Evolutionary conservation across 1,284 basidiomycete genomes (phyloP).

Genomic region (Cryptococcus sp.): DNA sequence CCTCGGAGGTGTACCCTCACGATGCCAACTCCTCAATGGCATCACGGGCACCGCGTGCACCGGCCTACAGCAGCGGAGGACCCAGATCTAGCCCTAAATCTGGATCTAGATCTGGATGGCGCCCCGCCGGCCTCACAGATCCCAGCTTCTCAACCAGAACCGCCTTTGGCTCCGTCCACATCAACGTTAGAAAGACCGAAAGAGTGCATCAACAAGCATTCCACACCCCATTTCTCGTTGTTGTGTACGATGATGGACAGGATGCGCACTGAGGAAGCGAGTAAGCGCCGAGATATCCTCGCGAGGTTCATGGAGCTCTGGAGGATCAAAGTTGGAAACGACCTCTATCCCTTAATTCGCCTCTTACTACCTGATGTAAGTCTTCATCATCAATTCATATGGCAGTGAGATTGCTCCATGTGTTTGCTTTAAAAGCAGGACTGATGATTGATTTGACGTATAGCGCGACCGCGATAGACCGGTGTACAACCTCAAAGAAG

Average conservation of each 20-base stretch:
- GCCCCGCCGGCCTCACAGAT: neutral
- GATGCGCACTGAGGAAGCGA: constrained; percentile 43
- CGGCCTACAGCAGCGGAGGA: neutral
- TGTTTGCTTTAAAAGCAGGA: neutral
- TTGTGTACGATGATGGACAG: constrained; percentile 51
- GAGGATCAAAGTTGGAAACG: constrained; percentile 54
- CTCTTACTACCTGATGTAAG: constrained; percentile 56
- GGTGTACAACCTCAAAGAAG: constrained; percentile 88
- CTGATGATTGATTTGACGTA: neutral
- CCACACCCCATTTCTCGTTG: constrained; percentile 49
- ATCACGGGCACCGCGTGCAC: constrained; percentile 6
- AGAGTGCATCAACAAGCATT: constrained; percentile 48
- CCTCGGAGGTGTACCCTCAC: neutral
- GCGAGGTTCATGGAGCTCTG: constrained; percentile 48
- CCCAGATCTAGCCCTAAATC: too few species aligned
- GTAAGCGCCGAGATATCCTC: constrained; percentile 45
- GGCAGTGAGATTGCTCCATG: neutral
- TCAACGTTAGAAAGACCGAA: constrained; percentile 46
- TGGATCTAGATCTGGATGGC: constrained; percentile 1
- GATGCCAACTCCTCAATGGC: constrained; percentile 12
- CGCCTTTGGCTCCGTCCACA: constrained; percentile 20
- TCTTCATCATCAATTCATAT: neutral
- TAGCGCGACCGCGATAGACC: constrained; percentile 88
- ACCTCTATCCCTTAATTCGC: constrained; percentile 56
- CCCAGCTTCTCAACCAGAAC: constrained; percentile 24